Evolutionary conservation across 164 flowering plant species (phyloP).

Genomic region (Houttuynia cordata): DNA sequence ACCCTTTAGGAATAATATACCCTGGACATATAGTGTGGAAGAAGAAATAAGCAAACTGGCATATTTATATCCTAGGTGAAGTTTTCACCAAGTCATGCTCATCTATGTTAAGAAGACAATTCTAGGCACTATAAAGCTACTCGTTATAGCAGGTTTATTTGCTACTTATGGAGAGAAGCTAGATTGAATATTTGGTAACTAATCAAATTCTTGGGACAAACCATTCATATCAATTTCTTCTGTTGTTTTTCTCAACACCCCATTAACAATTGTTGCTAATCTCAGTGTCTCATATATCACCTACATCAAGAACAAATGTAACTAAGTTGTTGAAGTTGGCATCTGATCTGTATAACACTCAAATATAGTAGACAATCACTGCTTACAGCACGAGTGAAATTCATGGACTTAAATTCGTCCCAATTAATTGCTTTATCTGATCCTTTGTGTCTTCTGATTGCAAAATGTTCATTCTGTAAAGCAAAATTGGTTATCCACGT

Average conservation of each 20-base stretch:
- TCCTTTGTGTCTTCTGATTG: slow-evolving; percentile 23
- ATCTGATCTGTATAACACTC: background rate
- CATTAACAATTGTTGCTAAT: slow-evolving; percentile 41
- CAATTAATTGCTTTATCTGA: slow-evolving; percentile 31
- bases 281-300: slow-evolving; percentile 41
- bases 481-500: background rate
- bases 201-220: slow-evolving; percentile 1
- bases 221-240: slow-evolving; percentile 41
- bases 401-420: slow-evolving; percentile 41
- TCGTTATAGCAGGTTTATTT: background rate
- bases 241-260: slow-evolving; percentile 35
- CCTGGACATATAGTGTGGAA: slow-evolving; percentile 17
- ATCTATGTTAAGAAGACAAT: background rate
- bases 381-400: slow-evolving; percentile 43
- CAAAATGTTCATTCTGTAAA: slow-evolving; percentile 35
- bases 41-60: background rate
- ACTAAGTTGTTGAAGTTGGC: background rate
- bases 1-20: slow-evolving; percentile 41
- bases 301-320: slow-evolving; percentile 13
- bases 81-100: background rate
- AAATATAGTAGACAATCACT: background rate
- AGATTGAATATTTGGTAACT: background rate
- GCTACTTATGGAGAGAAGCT: background rate
- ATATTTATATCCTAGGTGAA: background rate
- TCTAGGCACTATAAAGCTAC: background rate